These are phyloP conservation scores for Bidens hawaiensis DNA, from an alignment of 140 eudicot genomes.

Conservation along the genomic window DNA sequence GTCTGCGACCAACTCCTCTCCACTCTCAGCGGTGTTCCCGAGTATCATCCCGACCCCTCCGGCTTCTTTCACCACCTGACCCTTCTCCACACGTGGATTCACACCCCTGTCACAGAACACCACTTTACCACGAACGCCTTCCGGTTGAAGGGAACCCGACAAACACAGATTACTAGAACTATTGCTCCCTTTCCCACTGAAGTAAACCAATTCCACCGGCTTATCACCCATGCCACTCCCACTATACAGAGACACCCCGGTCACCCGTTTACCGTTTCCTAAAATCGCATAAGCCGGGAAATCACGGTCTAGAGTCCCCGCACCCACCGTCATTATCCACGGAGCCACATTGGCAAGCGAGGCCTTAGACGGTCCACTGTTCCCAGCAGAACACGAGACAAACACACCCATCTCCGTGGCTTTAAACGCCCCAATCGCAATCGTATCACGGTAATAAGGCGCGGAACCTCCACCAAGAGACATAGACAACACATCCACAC, in stretches of 20 bases:
- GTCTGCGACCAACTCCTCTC: conserved; percentile 94
- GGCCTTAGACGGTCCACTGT: conserved; percentile 59
- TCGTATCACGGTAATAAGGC: conserved; percentile 60
- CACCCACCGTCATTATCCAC: conserved; percentile 96
- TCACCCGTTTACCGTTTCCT: conserved; percentile 42
- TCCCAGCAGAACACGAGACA: conserved; percentile 87
- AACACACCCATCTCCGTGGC: conserved; percentile 84
- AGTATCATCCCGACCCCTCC: conserved; percentile 88
- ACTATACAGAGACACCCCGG: conserved; percentile 72
- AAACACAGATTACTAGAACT: conserved; percentile 53
- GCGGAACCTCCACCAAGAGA: conserved; percentile 81
- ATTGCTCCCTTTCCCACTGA: too few species aligned
- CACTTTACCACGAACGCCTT: conserved; percentile 57
- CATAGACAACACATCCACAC: conserved; percentile 74
- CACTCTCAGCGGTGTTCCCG: conserved; percentile 81
- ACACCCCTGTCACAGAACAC: conserved; percentile 85
- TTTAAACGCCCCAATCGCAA: conserved; percentile 75
- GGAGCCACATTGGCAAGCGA: conserved; percentile 80
- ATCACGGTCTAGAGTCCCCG: conserved; percentile 84
- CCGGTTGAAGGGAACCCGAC: conserved; percentile 64
- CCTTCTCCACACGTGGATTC: conserved; percentile 82
- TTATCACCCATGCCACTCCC: conserved; percentile 75
- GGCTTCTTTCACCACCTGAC: conserved; percentile 62
- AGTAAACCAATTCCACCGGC: conserved; percentile 47
- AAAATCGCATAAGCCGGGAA: conserved; percentile 64